These are phyloP conservation scores for Metschnikowia kunwiensis DNA, from an alignment of 805 yeast genomes.

Conservation along the genomic window DNA sequence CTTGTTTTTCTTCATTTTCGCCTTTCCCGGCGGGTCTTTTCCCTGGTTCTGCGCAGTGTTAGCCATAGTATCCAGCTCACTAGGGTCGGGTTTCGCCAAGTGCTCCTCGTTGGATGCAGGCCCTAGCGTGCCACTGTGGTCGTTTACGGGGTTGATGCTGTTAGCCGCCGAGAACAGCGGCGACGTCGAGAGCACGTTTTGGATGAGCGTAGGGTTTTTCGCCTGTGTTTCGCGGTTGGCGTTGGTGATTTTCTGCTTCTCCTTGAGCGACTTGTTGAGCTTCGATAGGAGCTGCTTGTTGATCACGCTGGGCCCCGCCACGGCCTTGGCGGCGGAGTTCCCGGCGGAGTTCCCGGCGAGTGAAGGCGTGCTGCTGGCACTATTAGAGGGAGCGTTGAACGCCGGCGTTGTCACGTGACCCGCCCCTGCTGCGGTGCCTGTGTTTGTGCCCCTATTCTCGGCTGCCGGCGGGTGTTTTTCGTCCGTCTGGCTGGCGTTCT, in stretches of 20 bases:
- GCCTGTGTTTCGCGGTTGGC: slow-evolving; percentile 36
- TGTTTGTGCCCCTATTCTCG: neutral
- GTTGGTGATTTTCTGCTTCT: slow-evolving; percentile 40
- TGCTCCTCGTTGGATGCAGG: slow-evolving; percentile 1
- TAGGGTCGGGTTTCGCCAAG: slow-evolving; percentile 1
- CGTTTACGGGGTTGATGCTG: neutral
- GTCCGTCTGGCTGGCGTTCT: neutral
- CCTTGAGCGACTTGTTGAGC: slow-evolving; percentile 42
- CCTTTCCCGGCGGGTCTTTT: slow-evolving; percentile 9
- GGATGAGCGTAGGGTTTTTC: slow-evolving; percentile 33
- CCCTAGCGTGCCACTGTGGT: slow-evolving; percentile 1
- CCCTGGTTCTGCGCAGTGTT: slow-evolving; percentile 5
- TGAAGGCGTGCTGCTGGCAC: too few species aligned
- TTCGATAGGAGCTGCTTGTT: slow-evolving; percentile 35
- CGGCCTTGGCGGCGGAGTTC: slow-evolving; percentile 4
- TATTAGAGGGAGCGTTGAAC: neutral
- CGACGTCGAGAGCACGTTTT: slow-evolving; percentile 36
- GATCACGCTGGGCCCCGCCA: slow-evolving; percentile 19
- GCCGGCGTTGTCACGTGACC: neutral
- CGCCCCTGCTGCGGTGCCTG: neutral
- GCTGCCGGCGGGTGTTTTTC: neutral
- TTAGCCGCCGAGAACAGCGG: slow-evolving; percentile 23
- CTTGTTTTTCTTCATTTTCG: slow-evolving; percentile 23
- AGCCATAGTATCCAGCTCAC: slow-evolving; percentile 5
- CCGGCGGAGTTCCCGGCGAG: slow-evolving; percentile 1